Base-by-base conservation (phyloP, 331 rosid species). In the Stylosanthes scabra region DNA sequence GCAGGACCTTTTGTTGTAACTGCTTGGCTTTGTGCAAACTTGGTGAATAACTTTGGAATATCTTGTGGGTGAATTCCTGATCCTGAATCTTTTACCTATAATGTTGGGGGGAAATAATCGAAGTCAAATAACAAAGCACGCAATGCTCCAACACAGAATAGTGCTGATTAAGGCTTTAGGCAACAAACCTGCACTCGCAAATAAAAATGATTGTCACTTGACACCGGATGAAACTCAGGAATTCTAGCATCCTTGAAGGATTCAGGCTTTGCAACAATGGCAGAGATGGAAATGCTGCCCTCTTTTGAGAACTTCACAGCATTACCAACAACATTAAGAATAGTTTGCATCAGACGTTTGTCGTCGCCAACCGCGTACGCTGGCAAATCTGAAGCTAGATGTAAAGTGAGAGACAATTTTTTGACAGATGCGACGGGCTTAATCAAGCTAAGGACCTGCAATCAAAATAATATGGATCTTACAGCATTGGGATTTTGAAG, bases 301-400 rank as follows among this genome's bases (percentile, higher is more conserved):
- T 90, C 97, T 83, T 91, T 91, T 51, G 99, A 85, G 84, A 91
- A 95, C 85, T 95, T 95, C 66, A 95, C 97, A 50, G 97, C 99
- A 75, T 95, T 95, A 82, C 96, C 99, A 82, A 88, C 89, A 77
- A 95, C 89, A 81, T 95, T 95, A 45, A 95, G 79, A 75, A 95
- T 76, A 29, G 78, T 90, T 86, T 91, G 97, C 97, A 90, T 79
- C 65, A 95, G 97, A 56, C 97, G 92, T 57, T 88, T 95, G 77
- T 91, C 97, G 68, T 95, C 99, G 72, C 99, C 99, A 56, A 83
- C 25, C 0, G 89, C 97, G 77, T 75, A 78, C 46, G 78, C 40
- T 25, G 99, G 97, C 88, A 95, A 78, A 78, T 95, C 99, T 72
- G 93, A 79, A 20, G 91, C 85, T 67, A 91, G 56, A 39, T 87